phyloP scores from a whole-genome alignment of 2,329 filamentous ascomycete genomes.

The Calonectria multiphialidica region DNA sequence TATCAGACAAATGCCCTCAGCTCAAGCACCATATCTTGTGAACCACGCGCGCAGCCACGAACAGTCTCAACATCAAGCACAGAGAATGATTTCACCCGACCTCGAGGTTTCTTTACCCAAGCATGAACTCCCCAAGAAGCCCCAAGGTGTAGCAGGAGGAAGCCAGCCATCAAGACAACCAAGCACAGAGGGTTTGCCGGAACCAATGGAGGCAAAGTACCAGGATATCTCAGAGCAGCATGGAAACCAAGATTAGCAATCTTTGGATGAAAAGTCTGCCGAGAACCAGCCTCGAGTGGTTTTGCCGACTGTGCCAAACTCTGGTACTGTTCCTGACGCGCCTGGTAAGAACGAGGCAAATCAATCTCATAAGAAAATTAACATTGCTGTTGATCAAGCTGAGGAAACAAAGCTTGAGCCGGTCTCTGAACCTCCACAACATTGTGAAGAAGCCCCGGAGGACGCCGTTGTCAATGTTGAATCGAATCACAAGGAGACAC shows the following conservation, averaged over 20 bases:
- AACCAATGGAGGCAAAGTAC: not conserved
- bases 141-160: not conserved
- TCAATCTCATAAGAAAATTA: not conserved
- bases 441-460: not conserved
- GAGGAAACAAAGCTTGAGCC: not conserved
- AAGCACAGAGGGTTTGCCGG: not conserved
- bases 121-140: not conserved
- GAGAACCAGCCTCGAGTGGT: not conserved
- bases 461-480: not conserved
- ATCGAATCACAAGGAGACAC: not conserved
- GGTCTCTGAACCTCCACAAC: not conserved
- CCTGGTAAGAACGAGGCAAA: not conserved
- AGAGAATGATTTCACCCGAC: not conserved
- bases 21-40: not conserved
- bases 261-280: not conserved
- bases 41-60: slow-evolving; percentile 14
- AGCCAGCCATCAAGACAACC: not conserved
- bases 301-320: not conserved
- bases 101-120: not conserved
- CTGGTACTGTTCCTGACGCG: not conserved
- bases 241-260: slow-evolving; percentile 3
- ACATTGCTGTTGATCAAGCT: not conserved
- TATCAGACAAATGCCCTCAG: not conserved
- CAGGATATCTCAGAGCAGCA: not conserved
- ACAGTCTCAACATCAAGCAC: not conserved